Conservation (phyloP, 2,329 filamentous ascomycete genomes). For the Colletotrichum eremochloae region DNA sequence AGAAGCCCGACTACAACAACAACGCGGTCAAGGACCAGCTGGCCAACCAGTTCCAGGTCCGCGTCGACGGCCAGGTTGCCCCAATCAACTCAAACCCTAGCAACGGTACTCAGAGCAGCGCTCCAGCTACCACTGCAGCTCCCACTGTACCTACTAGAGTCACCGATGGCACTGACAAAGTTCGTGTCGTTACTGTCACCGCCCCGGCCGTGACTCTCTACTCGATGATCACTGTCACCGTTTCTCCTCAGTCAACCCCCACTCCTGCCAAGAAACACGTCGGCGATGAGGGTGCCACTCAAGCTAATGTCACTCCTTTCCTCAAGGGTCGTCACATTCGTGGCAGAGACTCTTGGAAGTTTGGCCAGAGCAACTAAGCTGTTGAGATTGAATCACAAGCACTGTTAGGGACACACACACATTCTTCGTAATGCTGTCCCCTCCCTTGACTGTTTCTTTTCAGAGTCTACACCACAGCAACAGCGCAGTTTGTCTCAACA, state of each 20-base stretch:
- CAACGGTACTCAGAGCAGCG: slow-evolving; percentile 44
- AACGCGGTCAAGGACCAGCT: slow-evolving; percentile 62
- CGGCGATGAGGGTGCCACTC: slow-evolving; percentile 48
- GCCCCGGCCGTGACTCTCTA: slow-evolving; percentile 42
- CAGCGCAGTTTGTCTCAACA: neutral
- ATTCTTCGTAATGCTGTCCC: neutral
- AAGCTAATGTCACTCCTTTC: slow-evolving; percentile 39
- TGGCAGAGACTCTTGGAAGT: slow-evolving; percentile 39
- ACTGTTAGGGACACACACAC: neutral
- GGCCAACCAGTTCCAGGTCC: slow-evolving; percentile 59
- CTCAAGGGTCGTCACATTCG: slow-evolving; percentile 36
- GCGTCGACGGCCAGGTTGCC: slow-evolving; percentile 49
- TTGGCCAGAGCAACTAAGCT: slow-evolving; percentile 29
- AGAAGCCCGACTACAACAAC: slow-evolving; percentile 56
- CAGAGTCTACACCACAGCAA: neutral
- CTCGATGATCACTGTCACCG: slow-evolving; percentile 55
- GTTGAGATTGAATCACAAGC: slow-evolving; percentile 6
- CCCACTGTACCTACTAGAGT: slow-evolving; percentile 24
- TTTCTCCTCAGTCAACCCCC: slow-evolving; percentile 49
- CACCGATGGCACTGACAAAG: slow-evolving; percentile 7
- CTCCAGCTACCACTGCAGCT: slow-evolving; percentile 42
- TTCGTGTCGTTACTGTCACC: slow-evolving; percentile 38
- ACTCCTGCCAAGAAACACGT: slow-evolving; percentile 57
- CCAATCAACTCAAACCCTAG: slow-evolving; percentile 31
- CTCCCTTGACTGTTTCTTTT: neutral